phyloP scores from a whole-genome alignment of 1,139 yeast species.

The Saccharomyces hybrid region DNA sequence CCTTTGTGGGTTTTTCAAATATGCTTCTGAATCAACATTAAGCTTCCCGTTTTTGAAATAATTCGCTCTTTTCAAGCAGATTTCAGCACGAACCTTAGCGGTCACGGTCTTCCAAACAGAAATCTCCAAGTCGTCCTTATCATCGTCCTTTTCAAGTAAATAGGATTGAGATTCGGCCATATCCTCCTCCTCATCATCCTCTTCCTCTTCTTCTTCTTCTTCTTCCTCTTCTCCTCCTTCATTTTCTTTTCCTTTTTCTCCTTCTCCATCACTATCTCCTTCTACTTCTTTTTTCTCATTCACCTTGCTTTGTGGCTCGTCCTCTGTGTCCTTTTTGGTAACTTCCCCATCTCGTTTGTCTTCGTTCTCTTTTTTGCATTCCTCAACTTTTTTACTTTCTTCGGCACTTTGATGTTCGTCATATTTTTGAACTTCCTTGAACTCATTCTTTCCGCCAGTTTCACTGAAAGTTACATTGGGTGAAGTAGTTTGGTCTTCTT shows the following conservation, averaged over 20 bases:
- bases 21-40: conserved; percentile 61
- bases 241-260: conserved; percentile 4
- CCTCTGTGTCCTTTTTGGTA: not conserved
- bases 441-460: not conserved
- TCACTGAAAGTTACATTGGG: not conserved
- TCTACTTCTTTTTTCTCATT: not conserved
- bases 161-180: conserved; percentile 26
- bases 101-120: conserved; percentile 78
- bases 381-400: not conserved
- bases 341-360: not conserved
- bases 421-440: not conserved
- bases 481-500: not conserved
- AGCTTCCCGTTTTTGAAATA: conserved; percentile 52
- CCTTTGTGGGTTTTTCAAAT: conserved; percentile 50
- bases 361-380: not conserved
- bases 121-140: conserved; percentile 58
- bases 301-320: not conserved
- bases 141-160: conserved; percentile 41
- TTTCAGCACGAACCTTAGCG: conserved; percentile 69
- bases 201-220: conserved; percentile 27
- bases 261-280: conserved; percentile 1
- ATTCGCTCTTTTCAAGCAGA: conserved; percentile 61
- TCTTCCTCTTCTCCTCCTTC: conserved; percentile 14
- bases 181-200: conserved; percentile 30
- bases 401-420: not conserved